Base-by-base conservation (phyloP, 768 basidiomycete genomes). In the Kwoniella pini region DNA sequence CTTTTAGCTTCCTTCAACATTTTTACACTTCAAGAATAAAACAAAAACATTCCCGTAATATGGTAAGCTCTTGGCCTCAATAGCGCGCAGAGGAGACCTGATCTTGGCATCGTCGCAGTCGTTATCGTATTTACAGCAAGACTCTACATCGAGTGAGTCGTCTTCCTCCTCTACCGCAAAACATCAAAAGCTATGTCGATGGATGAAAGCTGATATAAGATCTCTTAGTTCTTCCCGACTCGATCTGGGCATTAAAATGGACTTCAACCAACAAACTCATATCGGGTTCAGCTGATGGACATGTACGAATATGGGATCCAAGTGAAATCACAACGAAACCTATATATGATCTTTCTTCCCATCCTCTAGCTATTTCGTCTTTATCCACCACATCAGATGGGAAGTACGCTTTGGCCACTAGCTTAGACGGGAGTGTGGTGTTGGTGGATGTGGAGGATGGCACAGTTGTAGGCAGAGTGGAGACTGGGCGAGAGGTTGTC, bases 331-430 rank as follows among this genome's bases (percentile, higher is more conserved):
- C 86, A 4, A 88, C 88, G 21, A 85, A 88, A 67, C 83, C 84
- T 2, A 82, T 81, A 71, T 83, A 62, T 62, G 80, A 86, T 31
- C 85, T 86, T 17, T 79, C 85, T 36, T 82, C 87, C n/a, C 90
- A 95, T 79, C 86, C 90, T 6, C 86, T 95, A 19, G 92, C 89
- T 2, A 85, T 92, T 65, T 85, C 90, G 17, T 91, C 91, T 4
- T 79, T 95, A 31, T 90, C 89, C 17, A 85, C 85, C 7, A 83
- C 86, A 19, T 82, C 85, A 48, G 61, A 72, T 40, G 93, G 90
- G 7, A 81, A 80, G 46, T 80, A 79, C 28, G 90, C 85, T 0
- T 76, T 96, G 44, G 88, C 86, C 68, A 91, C 91, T 70, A 88
- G 88, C 55, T 81, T 94, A 19, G 92, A 95, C 69, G 93, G 93